Evolutionary conservation across 1,284 basidiomycete genomes (phyloP), one percentile per base, ranked within the genome.

Genomic region (Ceratobasidium theobromae): DNA sequence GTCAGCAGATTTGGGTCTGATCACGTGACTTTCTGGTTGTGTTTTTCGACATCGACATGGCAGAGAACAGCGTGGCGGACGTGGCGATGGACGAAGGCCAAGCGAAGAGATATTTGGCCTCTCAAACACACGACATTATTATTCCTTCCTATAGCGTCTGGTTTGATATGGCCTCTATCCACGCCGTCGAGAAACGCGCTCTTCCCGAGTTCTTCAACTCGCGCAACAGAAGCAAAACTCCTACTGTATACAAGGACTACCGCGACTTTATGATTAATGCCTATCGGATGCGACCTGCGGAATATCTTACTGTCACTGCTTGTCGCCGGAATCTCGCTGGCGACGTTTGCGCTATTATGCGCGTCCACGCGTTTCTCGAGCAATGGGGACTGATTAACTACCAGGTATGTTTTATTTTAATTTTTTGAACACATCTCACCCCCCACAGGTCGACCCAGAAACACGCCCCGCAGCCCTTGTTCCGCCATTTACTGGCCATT

Each of bases 191-290:
- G 77, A 86, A 88, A 69, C 87, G 93, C 72, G 92, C 94, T 1
- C 80, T 99, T 27, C 97, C 96, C 43, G 96, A 99, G 78, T 99
- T 98, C 83, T 99, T 99, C 84, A 96, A 95, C 76, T 93, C 91
- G 67, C 84, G 93, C 69, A 96, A 97, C 76, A 80, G 96, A 71
- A 91, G 89, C 70, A 99, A 99, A 80, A 98, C 95, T 0, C 96
- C 96, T 0, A 85, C 91, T 30, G 93, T 98, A 71, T 99, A 99
- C 83, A 99, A 98, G 77, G 96, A 98, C 77, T 99, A 99, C 76
- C 87, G 96, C 69, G 96, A 99, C 81, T 99, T 99, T 73, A 99
- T 99, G 94, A 87, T 99, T 77, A 98, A 99, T 80, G 96, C 96
- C 2, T 99, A 98, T 78, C 84, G 96, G 46, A 82, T 99, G 53